Conservation (phyloP, 2,329 filamentous ascomycete genomes). For the Grosmannia penicillata region DNA sequence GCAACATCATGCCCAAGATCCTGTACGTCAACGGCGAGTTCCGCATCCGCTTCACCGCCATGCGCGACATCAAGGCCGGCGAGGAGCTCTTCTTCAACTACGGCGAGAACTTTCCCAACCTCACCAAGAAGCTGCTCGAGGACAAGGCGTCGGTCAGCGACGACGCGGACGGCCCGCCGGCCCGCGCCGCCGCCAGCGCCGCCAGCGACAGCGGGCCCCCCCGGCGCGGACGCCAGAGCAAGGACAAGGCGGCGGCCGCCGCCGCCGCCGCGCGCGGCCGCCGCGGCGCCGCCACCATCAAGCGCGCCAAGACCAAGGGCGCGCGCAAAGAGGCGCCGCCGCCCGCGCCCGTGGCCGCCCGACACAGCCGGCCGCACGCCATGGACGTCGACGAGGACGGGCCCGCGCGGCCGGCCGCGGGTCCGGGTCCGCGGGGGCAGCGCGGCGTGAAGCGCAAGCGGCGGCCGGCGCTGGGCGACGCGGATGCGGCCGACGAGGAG, state of each 20-base stretch:
- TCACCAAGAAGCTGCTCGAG: conserved; percentile 37
- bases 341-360: background rate
- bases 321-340: conserved; percentile 12
- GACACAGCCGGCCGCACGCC: background rate
- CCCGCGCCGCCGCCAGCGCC: too few relatives aligned
- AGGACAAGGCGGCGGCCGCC: background rate
- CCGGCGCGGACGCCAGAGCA: background rate
- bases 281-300: background rate
- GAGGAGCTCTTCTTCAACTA: conserved; percentile 78
- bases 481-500: background rate
- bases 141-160: conserved; percentile 19
- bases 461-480: background rate
- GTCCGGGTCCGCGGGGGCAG: background rate
- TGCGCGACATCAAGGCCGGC: conserved; percentile 50
- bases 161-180: conserved; percentile 3
- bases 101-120: conserved; percentile 50
- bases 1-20: conserved; percentile 50
- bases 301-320: conserved; percentile 4
- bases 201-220: too few relatives aligned
- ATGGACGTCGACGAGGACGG: conserved; percentile 1
- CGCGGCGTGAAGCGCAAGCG: conserved; percentile 9
- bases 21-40: conserved; percentile 61
- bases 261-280: too few relatives aligned
- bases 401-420: background rate
- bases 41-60: conserved; percentile 60